phyloP scores from a whole-genome alignment of 2,329 filamentous ascomycete genomes.

The Capronia epimyces region DNA sequence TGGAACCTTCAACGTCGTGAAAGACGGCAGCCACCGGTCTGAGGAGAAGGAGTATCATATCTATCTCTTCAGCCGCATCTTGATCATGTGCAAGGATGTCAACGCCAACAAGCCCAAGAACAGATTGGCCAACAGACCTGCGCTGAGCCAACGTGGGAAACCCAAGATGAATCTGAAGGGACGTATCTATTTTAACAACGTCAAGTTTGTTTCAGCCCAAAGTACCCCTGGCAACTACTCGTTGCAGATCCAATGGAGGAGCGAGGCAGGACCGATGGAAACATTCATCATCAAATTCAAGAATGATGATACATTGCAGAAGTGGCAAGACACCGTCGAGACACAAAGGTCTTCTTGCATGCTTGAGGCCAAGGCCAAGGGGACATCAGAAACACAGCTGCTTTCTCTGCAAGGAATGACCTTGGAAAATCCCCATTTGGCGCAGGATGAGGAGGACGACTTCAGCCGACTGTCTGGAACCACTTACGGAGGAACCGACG shows the following conservation, averaged over 20 bases:
- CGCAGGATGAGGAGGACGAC: slow-evolving; percentile 53
- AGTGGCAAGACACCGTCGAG: slow-evolving; percentile 79
- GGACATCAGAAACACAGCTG: slow-evolving; percentile 62
- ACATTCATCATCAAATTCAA: slow-evolving; percentile 93
- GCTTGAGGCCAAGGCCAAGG: slow-evolving; percentile 49
- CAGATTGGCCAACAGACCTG: slow-evolving; percentile 60
- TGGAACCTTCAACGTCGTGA: slow-evolving; percentile 86
- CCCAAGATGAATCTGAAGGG: slow-evolving; percentile 81
- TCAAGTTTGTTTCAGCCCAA: slow-evolving; percentile 85
- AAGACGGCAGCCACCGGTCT: slow-evolving; percentile 48
- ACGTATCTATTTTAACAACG: slow-evolving; percentile 98
- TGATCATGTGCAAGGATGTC: slow-evolving; percentile 94
- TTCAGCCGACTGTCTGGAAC: slow-evolving; percentile 26
- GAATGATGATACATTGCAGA: slow-evolving; percentile 88
- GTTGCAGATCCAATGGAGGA: slow-evolving; percentile 98
- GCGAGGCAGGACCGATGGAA: slow-evolving; percentile 81
- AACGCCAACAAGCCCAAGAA: slow-evolving; percentile 75
- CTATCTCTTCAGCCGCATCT: slow-evolving; percentile 90
- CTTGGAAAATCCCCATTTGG: slow-evolving; percentile 76
- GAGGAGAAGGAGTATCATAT: slow-evolving; percentile 71
- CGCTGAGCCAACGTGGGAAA: slow-evolving; percentile 66
- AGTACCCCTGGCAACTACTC: slow-evolving; percentile 88
- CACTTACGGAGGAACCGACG: slow-evolving; percentile 32
- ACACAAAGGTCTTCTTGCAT: slow-evolving; percentile 56
- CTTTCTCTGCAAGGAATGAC: slow-evolving; percentile 68